A percentile compares a stretch with the other conserved stretches of the same genome.
phyloP scores from a whole-genome alignment of 2,329 filamentous ascomycete genomes.

The Beauveria sp. region DNA sequence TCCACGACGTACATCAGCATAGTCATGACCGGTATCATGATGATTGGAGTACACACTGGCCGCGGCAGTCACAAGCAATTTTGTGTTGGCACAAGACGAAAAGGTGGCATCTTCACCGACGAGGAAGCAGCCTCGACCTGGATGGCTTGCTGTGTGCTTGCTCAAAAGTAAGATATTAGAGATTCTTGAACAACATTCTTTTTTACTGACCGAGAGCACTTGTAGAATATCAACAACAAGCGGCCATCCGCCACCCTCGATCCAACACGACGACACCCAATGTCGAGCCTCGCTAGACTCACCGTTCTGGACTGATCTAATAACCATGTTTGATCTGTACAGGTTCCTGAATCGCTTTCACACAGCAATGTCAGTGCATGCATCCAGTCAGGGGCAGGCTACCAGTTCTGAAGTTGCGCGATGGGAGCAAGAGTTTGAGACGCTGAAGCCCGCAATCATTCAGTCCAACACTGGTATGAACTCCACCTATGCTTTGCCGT shows the following conservation, averaged over 20 bases:
- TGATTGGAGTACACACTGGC: slow-evolving; percentile 45
- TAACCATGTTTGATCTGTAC: slow-evolving; percentile 38
- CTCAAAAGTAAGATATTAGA: slow-evolving; percentile 33
- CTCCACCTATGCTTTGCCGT: background rate
- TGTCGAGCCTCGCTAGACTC: slow-evolving; percentile 32
- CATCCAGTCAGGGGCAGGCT: slow-evolving; percentile 39
- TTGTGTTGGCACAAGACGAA: slow-evolving; percentile 31
- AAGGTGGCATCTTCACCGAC: slow-evolving; percentile 36
- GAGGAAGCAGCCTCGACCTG: slow-evolving; percentile 47
- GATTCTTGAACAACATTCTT: background rate
- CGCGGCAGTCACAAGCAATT: slow-evolving; percentile 43
- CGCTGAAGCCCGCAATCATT: slow-evolving; percentile 37
- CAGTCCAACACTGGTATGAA: slow-evolving; percentile 37
- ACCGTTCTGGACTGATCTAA: slow-evolving; percentile 35
- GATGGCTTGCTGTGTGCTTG: slow-evolving; percentile 44
- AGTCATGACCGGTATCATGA: slow-evolving; percentile 38
- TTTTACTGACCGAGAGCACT: slow-evolving; percentile 3
- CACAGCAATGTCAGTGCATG: slow-evolving; percentile 37
- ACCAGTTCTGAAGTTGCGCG: slow-evolving; percentile 37
- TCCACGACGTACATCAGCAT: slow-evolving; percentile 39
- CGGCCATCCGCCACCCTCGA: slow-evolving; percentile 41
- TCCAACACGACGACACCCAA: slow-evolving; percentile 40
- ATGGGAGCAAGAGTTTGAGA: slow-evolving; percentile 45
- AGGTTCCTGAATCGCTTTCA: slow-evolving; percentile 43
- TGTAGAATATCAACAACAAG: slow-evolving; percentile 31